Base-by-base conservation (phyloP, 192 early-diverging fungal species). In the Linnemannia exigua region DNA sequence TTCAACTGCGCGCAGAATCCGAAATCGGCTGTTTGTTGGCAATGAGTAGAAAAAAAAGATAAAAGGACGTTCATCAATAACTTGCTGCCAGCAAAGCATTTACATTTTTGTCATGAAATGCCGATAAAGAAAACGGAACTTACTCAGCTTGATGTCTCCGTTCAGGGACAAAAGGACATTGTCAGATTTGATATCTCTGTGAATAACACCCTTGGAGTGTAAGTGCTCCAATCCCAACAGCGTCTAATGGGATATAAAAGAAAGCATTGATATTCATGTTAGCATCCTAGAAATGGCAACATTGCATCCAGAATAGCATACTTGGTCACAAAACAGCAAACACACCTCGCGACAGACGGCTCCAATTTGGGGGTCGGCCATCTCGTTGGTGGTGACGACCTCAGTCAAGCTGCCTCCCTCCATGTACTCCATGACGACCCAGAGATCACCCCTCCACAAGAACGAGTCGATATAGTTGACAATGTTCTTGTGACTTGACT, bases 341-440 rank as follows among this genome's bases (percentile, higher is more conserved):
- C 5, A 61, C 84, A 89, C 88, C 82, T 97, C 95, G 6, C 87
- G 84, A 74, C 95, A 96, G 72, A 97, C 92, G 12, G 95, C 94
- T 2, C 93, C 93, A 87, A 97, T 97, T 77, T 97, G 95, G 19
- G 90, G 90, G 87, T 97, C 96, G 0, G 88, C 92, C 91, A 97
- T 94, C 72, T 89, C 94, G 81, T 94, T 95, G 41, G 82, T 89
- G 1, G 95, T 96, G 0, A 97, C 94, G 16, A 95, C 92, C 70
- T 96, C 96, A n/a, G 96, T 97, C 50, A 97, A 84, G 51, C 93
- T 93, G 1, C 96, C 96, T 41, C 95, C 96, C 78, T 96, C 95
- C 96, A 97, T 97, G 74, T 95, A 97, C 80, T 97, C 96, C 96
- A 97, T 97, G 17, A 97, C 92, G 8, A 97, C 95, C 96, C 96